Evolutionary conservation across 306 rosid species (phyloP), one percentile per base, ranked within the genome.

Genomic region (Purshia tridentata): DNA sequence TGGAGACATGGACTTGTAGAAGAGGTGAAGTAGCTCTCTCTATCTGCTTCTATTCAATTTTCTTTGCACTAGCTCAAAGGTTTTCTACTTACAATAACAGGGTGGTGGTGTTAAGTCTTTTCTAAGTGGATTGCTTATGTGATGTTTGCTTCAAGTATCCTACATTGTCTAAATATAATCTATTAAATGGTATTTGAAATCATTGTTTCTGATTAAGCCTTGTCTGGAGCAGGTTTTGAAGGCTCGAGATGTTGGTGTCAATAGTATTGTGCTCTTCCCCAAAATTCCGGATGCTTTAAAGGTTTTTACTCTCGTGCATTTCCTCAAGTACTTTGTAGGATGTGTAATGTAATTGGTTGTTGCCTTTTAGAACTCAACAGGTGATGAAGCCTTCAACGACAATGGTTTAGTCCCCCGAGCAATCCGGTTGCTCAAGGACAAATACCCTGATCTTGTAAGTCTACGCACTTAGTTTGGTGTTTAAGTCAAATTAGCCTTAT

Each of bases 1-100:
- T 94, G 99, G 99, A 91, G 99, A 77, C 95, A 87, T 77, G 97
- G 99, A 74, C 99, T 91, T 74, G 78, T 91, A 56, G 86, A 94
- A 81, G 93, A 94, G 96, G 98, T 93, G 65, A 85, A 39, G 69
- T 81, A 39, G 47, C 66, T 39, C 39, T 10, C 9, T 64, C 35
- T 20, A 65, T 65, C 41, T 66, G 55, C 23, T 20, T 23, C 16
- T 45, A 49, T 59, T 72, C n/a, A 47, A 46, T 54, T 15, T 35
- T 59, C 4, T 59, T 59, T 29, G 35, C 35, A 29, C 35, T 29
- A 29, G 35, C 35, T 29, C 35, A 29, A 29, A 29, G 35, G 35
- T 29, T 29, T 29, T 29, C 35, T 2, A 29, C 35, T 29, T 29
- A 1, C 35, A 29, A 3, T 29, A 29, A 29, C 35, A 1, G 35